Percentiles rank a stretch among this genome's conserved stretches.
phyloP scores from a whole-genome alignment of 164 flowering plant species.

The Stephania japonica region DNA sequence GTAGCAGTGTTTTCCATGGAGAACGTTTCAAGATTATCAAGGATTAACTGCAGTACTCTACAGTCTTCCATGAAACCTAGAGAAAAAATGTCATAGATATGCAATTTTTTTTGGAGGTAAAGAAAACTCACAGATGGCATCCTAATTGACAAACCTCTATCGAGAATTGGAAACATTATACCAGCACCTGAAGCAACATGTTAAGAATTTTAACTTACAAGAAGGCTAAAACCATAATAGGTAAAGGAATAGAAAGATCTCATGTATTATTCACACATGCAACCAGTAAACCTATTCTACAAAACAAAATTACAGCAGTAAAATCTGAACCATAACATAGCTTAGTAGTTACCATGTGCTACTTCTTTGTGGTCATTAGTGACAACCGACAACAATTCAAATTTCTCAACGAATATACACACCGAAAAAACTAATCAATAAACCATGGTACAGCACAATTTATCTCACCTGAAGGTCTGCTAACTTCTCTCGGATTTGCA shows the following conservation, averaged over 20 bases:
- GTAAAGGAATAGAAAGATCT: constrained; percentile 10
- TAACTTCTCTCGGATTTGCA: constrained; percentile 93
- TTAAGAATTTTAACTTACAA: constrained; percentile 38
- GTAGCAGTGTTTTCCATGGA: not conserved
- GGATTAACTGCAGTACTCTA: not conserved
- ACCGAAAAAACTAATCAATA: not conserved
- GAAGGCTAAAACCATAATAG: constrained; percentile 10
- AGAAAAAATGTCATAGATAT: constrained; percentile 1
- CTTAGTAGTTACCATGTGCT: not conserved
- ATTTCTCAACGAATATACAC: not conserved
- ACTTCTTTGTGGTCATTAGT: not conserved
- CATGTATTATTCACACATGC: not conserved
- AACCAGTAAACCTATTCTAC: not conserved
- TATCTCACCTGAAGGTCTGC: constrained; percentile 77
- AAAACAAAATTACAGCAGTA: not conserved
- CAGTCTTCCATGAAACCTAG: not conserved
- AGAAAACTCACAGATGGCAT: constrained; percentile 53
- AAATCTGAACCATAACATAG: not conserved
- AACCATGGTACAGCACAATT: not conserved
- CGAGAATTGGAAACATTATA: constrained; percentile 52
- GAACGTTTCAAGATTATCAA: not conserved
- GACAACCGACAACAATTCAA: not conserved
- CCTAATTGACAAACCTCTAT: constrained; percentile 44
- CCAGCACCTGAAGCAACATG: constrained; percentile 67
- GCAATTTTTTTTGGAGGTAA: constrained; percentile 22